Conservation (phyloP, 2,329 filamentous ascomycete species). For the Taxawa tesnikishii region DNA sequence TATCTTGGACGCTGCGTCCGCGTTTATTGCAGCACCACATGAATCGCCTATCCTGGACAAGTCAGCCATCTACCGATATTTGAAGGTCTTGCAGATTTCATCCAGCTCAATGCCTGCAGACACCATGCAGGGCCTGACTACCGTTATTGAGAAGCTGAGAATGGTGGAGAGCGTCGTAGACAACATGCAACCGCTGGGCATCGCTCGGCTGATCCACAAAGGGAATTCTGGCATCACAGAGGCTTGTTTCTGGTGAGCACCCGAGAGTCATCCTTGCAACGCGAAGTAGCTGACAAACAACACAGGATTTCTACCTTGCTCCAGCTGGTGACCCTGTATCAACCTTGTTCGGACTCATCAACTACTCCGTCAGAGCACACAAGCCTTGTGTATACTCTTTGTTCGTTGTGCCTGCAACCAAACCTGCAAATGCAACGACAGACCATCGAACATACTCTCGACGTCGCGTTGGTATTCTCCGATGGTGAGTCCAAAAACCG, state of each 20-base stretch:
- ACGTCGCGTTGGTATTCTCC: neutral
- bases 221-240: neutral
- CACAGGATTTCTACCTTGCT: neutral
- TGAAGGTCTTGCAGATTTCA: slow-evolving; percentile 17
- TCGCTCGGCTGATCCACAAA: neutral
- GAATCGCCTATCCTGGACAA: neutral
- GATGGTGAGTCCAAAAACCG: neutral
- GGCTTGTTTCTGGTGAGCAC: neutral
- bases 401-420: neutral
- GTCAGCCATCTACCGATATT: slow-evolving; percentile 8
- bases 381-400: neutral
- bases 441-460: neutral
- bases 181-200: neutral
- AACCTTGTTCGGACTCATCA: neutral
- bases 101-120: slow-evolving; percentile 3
- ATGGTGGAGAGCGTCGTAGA: neutral
- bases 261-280: neutral
- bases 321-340: neutral
- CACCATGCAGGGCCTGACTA: neutral
- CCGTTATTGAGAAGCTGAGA: neutral
- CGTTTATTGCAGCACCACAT: neutral
- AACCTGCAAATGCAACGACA: neutral
- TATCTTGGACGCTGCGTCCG: slow-evolving; percentile 13
- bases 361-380: neutral
- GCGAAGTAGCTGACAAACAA: neutral